phyloP scores from a whole-genome alignment of 352 stramenopile genomes.

The Globisporangium paroecandrum region DNA sequence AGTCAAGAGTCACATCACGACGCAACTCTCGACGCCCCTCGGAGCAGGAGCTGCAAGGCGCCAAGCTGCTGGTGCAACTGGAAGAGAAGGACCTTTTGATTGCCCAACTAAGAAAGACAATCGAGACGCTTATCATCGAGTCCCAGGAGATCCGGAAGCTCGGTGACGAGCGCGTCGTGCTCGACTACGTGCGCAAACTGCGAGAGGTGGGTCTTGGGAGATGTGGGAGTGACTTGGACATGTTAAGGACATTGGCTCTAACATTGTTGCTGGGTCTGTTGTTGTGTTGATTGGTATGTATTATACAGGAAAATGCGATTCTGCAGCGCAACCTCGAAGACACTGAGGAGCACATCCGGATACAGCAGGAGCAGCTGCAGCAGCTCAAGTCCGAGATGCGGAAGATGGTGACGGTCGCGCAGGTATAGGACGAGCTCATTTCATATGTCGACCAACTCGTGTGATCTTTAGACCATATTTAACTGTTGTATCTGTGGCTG shows the following conservation, averaged over 20 bases:
- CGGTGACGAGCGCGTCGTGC: conserved; percentile 71
- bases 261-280: neutral
- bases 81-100: conserved; percentile 85
- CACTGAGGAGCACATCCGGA: conserved; percentile 69
- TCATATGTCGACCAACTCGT: neutral
- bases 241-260: neutral
- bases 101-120: conserved; percentile 73
- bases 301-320: conserved; percentile 51
- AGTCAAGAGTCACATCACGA: neutral
- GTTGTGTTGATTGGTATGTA: neutral
- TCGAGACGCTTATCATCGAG: conserved; percentile 73
- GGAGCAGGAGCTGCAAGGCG: conserved; percentile 20
- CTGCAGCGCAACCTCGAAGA: conserved; percentile 71
- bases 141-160: conserved; percentile 74
- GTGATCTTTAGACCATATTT: neutral
- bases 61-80: conserved; percentile 51
- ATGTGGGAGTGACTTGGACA: neutral
- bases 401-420: conserved; percentile 27
- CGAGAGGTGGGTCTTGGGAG: conserved; percentile 37
- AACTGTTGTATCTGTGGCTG: neutral
- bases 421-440: conserved; percentile 23
- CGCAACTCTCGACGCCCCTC: conserved; percentile 7
- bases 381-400: conserved; percentile 75
- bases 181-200: conserved; percentile 84
- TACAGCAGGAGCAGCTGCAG: conserved; percentile 72